Conservation (phyloP, 768 basidiomycete genomes). For the Lactarius akahatsu region DNA sequence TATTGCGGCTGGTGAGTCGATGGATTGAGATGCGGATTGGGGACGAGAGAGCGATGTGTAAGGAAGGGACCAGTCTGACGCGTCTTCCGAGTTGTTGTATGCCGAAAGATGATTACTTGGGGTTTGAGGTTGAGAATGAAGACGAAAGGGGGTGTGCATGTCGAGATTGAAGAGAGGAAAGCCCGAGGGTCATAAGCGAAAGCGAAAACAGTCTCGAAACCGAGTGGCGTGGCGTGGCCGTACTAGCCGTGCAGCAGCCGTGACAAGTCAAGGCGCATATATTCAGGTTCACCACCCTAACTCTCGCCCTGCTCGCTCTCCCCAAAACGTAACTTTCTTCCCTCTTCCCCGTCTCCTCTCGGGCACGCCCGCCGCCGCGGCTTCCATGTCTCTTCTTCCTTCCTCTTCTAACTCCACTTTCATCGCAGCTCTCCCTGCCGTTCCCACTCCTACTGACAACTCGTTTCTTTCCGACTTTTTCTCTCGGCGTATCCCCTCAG, state of each 20-base stretch:
- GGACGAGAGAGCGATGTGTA: constrained; percentile 31
- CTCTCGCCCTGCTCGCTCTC: constrained; percentile 46
- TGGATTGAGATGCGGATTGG: constrained; percentile 32
- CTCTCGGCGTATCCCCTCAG: constrained; percentile 18
- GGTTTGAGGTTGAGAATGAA: constrained; percentile 29
- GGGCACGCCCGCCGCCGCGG: constrained; percentile 16
- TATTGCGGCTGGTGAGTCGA: constrained; percentile 34
- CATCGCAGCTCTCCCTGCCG: constrained; percentile 39
- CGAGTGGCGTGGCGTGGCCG: constrained; percentile 3
- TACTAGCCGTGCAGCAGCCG: background rate
- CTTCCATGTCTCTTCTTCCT: constrained; percentile 23
- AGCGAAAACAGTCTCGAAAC: constrained; percentile 6
- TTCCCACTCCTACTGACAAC: constrained; percentile 9
- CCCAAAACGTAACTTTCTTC: constrained; percentile 70
- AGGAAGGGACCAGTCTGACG: constrained; percentile 34
- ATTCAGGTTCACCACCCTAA: constrained; percentile 42
- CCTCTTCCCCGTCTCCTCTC: constrained; percentile 44
- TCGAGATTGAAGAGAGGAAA: constrained; percentile 17
- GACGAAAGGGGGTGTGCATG: constrained; percentile 32
- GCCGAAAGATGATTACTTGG: constrained; percentile 23
- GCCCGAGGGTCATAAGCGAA: constrained; percentile 4
- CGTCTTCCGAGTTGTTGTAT: constrained; percentile 26
- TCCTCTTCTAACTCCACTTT: constrained; percentile 51
- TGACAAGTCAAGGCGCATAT: constrained; percentile 63
- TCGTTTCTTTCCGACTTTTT: constrained; percentile 13